Evolutionary conservation across 2,329 filamentous ascomycete genomes (phyloP).

Genomic region (Colletotrichum liriopes): DNA sequence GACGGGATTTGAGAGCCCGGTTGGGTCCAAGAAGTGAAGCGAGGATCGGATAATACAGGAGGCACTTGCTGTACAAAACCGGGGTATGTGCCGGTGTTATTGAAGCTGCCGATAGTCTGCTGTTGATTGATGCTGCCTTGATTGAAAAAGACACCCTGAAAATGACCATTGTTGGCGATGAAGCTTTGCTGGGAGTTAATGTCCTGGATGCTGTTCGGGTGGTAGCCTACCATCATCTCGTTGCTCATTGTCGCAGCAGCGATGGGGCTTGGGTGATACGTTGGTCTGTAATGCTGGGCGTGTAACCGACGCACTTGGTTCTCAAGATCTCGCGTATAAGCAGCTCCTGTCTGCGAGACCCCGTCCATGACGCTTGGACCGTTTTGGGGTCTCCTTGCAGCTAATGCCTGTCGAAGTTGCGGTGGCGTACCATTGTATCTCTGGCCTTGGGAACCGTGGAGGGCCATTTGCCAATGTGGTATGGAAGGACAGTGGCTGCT

Average conservation of each 20-base stretch:
- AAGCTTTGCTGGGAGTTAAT: background rate
- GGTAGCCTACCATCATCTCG: background rate
- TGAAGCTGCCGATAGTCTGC: background rate
- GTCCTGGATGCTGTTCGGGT: background rate
- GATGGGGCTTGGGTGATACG: background rate
- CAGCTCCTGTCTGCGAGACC: background rate
- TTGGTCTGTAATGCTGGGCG: background rate
- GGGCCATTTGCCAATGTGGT: no score
- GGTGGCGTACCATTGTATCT: background rate
- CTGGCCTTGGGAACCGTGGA: background rate
- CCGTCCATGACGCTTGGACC: background rate
- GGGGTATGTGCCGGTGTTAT: background rate
- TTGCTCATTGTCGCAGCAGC: background rate
- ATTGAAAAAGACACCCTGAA: background rate
- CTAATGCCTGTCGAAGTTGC: background rate
- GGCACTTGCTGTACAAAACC: background rate
- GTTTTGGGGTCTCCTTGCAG: background rate
- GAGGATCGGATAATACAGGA: background rate
- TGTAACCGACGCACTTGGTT: background rate
- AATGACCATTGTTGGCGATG: background rate
- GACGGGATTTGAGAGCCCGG: background rate
- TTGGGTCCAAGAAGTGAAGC: background rate
- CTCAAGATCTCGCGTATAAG: background rate
- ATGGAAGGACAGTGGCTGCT: background rate
- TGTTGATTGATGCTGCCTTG: background rate